Percentiles rank a stretch among this genome's conserved stretches.
Conservation (phyloP, 148 eudicot species). For the Pharnaceum exiguum region DNA sequence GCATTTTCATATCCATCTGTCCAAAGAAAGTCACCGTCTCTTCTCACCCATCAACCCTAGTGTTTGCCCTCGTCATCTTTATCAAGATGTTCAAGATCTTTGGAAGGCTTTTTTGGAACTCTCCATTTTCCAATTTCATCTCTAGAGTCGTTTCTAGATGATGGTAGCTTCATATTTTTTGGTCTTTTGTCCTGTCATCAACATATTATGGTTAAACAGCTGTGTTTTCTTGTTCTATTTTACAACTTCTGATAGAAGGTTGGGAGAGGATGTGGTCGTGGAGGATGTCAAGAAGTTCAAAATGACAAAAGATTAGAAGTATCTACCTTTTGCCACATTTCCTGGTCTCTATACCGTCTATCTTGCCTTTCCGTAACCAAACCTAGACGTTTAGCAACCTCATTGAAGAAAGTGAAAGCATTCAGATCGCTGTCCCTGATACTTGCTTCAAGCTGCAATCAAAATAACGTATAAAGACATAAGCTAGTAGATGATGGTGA, state of each 20-base stretch:
- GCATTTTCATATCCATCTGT: not conserved
- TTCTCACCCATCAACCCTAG: slow-evolving; percentile 7
- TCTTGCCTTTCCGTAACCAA: slow-evolving; percentile 32
- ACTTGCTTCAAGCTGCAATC: slow-evolving; percentile 90
- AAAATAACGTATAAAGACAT: too few species aligned
- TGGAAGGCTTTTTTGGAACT: slow-evolving; percentile 34
- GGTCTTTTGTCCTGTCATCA: slow-evolving; percentile 27
- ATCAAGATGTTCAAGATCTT: slow-evolving; percentile 34
- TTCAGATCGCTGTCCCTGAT: slow-evolving; percentile 67
- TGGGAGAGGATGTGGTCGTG: not conserved
- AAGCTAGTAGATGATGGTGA: too few species aligned
- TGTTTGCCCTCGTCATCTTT: slow-evolving; percentile 37
- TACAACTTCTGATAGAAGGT: not conserved
- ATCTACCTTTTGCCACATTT: slow-evolving; percentile 34
- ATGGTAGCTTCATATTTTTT: slow-evolving; percentile 43
- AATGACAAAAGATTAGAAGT: too few species aligned
- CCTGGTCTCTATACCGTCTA: slow-evolving; percentile 2
- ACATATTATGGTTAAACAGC: slow-evolving; percentile 8
- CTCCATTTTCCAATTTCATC: slow-evolving; percentile 53
- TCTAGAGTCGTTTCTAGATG: slow-evolving; percentile 33
- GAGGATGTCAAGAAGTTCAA: too few species aligned
- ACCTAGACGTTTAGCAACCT: slow-evolving; percentile 31
- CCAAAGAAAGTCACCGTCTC: slow-evolving; percentile 1
- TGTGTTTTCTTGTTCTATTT: not conserved
- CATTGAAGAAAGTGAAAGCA: slow-evolving; percentile 46